Evolutionary conservation across 2,329 filamentous ascomycete species (phyloP).

Genomic region (Colletotrichum graminicola): DNA sequence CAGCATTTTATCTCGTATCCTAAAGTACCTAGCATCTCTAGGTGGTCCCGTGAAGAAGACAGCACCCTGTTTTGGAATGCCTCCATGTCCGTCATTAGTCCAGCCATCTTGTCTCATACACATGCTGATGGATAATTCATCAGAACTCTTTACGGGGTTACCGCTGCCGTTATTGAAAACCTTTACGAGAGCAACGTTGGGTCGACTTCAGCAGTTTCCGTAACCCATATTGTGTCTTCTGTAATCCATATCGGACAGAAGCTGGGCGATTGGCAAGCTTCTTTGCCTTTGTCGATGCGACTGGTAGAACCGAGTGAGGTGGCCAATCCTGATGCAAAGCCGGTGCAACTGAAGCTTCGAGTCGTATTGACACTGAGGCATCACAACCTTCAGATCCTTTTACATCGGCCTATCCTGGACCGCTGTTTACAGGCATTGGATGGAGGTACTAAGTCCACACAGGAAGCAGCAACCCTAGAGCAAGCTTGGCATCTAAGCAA

Average conservation of each 20-base stretch:
- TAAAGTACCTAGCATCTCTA: background rate
- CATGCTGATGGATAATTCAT: background rate
- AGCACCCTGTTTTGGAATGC: slow-evolving; percentile 49
- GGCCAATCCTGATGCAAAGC: slow-evolving; percentile 38
- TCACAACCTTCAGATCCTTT: slow-evolving; percentile 50
- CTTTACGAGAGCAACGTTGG: slow-evolving; percentile 60
- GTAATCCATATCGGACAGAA: slow-evolving; percentile 55
- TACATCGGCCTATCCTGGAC: slow-evolving; percentile 49
- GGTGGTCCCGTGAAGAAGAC: slow-evolving; percentile 34
- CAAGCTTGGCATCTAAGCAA: slow-evolving; percentile 45
- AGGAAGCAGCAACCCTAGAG: slow-evolving; percentile 41
- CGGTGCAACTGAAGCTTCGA: slow-evolving; percentile 50
- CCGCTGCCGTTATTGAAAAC: slow-evolving; percentile 53
- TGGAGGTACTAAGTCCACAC: slow-evolving; percentile 17
- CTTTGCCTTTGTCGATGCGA: slow-evolving; percentile 48
- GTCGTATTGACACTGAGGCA: slow-evolving; percentile 54
- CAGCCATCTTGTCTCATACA: background rate
- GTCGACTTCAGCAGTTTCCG: slow-evolving; percentile 45
- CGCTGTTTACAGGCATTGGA: slow-evolving; percentile 42
- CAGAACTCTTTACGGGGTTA: slow-evolving; percentile 51
- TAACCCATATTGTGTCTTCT: slow-evolving; percentile 49
- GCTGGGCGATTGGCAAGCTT: slow-evolving; percentile 53
- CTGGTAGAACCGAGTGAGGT: slow-evolving; percentile 47
- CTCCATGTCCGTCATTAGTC: slow-evolving; percentile 49
- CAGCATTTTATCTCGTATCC: slow-evolving; percentile 46